Conservation (phyloP, 768 basidiomycete genomes). For the Pisolithus orientalis region DNA sequence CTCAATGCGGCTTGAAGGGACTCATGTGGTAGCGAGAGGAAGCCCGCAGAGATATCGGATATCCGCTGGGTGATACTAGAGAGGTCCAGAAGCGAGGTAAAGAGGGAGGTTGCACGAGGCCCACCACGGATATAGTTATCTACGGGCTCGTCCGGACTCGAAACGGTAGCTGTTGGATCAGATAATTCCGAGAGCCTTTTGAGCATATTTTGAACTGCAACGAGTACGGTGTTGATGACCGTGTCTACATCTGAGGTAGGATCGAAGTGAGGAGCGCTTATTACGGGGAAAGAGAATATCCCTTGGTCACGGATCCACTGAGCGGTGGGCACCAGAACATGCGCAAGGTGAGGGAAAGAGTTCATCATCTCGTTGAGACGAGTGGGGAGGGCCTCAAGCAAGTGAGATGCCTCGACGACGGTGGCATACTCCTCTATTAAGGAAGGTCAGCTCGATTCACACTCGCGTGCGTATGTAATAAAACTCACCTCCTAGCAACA, state of each 20-base stretch:
- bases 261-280: background rate
- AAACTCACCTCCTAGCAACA: slow-evolving; percentile 34
- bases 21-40: slow-evolving; percentile 31
- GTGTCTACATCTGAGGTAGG: slow-evolving; percentile 23
- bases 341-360: slow-evolving; percentile 23
- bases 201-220: slow-evolving; percentile 59
- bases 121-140: slow-evolving; percentile 51
- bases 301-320: slow-evolving; percentile 29
- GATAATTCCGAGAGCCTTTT: slow-evolving; percentile 30
- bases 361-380: slow-evolving; percentile 21
- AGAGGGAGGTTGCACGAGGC: slow-evolving; percentile 35
- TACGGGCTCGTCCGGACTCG: slow-evolving; percentile 23
- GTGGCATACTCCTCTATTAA: slow-evolving; percentile 31
- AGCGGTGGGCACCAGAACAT: slow-evolving; percentile 20
- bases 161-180: background rate
- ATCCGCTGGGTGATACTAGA: slow-evolving; percentile 37
- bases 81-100: slow-evolving; percentile 46
- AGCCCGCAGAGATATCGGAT: slow-evolving; percentile 29
- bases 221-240: slow-evolving; percentile 58
- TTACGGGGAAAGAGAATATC: slow-evolving; percentile 11
- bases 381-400: slow-evolving; percentile 17
- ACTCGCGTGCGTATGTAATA: background rate
- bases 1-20: slow-evolving; percentile 31
- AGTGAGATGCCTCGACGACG: slow-evolving; percentile 23
- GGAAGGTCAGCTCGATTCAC: background rate